Conservation (phyloP, 1,284 basidiomycete genomes). For the Cryptococcus deneoformans region DNA sequence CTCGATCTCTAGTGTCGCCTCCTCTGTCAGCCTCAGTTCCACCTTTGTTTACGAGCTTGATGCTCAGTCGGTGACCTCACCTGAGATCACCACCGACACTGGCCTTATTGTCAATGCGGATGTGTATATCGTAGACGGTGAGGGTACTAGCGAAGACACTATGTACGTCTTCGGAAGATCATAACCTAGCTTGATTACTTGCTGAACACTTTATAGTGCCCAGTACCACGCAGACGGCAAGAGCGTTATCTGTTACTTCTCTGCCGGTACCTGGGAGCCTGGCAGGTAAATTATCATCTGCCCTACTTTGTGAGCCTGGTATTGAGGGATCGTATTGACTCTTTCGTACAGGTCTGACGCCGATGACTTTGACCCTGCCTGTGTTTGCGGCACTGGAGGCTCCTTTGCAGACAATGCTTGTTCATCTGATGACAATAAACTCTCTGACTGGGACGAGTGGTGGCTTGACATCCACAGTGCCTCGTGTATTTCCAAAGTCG, state of each 20-base stretch:
- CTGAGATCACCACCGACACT: constrained; percentile 15
- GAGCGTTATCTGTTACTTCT: constrained; percentile 47
- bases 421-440: constrained; percentile 18
- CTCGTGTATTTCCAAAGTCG: constrained; percentile 23
- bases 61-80: constrained; percentile 5
- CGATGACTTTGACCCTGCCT: constrained; percentile 19
- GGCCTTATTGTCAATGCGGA: constrained; percentile 16
- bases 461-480: constrained; percentile 33
- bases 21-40: background rate
- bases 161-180: constrained; percentile 12
- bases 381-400: constrained; percentile 27
- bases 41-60: background rate
- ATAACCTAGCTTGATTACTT: no score
- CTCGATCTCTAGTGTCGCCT: background rate
- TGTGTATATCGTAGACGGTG: constrained; percentile 27
- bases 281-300: background rate
- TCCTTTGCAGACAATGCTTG: background rate
- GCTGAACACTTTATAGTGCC: background rate
- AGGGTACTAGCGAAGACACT: constrained; percentile 11
- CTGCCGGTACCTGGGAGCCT: constrained; percentile 40
- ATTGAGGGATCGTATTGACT: background rate
- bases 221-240: constrained; percentile 27
- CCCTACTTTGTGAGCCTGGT: background rate
- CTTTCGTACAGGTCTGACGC: constrained; percentile 14
- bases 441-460: constrained; percentile 37